These are phyloP conservation scores for Neurospora sp. DNA, from an alignment of 2,329 filamentous ascomycete species.

Conservation along the genomic window DNA sequence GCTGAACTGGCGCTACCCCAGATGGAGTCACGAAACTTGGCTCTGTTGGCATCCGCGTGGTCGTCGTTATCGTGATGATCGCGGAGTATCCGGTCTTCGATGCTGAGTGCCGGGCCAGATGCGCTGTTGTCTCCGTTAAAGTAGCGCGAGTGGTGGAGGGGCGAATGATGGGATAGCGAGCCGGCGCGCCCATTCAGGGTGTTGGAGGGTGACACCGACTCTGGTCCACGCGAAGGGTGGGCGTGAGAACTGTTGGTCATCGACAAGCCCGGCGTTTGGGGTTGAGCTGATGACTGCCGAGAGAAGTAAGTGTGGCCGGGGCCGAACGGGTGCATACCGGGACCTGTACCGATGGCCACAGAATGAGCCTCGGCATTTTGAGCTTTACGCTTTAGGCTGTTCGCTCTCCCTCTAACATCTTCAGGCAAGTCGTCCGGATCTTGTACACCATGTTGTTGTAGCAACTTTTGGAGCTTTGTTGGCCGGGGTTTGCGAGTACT, in stretches of 20 bases:
- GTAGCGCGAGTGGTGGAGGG: conserved; percentile 32
- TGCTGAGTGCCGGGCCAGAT: conserved; percentile 28
- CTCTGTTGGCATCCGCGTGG: conserved; percentile 36
- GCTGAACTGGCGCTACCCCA: conserved; percentile 28
- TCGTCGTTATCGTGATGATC: conserved; percentile 28
- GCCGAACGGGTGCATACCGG: conserved; percentile 24
- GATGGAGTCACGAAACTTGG: conserved; percentile 33
- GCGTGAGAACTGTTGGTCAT: conserved; percentile 23
- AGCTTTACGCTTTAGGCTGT: conserved; percentile 63
- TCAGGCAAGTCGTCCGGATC: conserved; percentile 86
- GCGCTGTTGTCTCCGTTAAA: conserved; percentile 27
- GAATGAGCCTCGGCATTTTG: conserved; percentile 46
- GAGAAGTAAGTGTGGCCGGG: conserved; percentile 25
- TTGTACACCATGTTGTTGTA: conserved; percentile 78
- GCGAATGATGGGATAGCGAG: conserved; percentile 23
- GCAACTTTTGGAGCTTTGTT: conserved; percentile 92
- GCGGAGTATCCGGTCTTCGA: conserved; percentile 42
- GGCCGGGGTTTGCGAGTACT: conserved; percentile 93
- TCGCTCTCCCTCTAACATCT: conserved; percentile 68
- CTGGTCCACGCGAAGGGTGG: conserved; percentile 24
- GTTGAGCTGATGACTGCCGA: conserved; percentile 25
- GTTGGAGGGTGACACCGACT: conserved; percentile 25
- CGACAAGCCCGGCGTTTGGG: conserved; percentile 26
- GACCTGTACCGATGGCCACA: conserved; percentile 26
- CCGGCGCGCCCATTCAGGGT: conserved; percentile 20